Percentiles rank a stretch among this genome's conserved stretches.
phyloP scores from a whole-genome alignment of 106 monocot genomes.

The Vanilla planifolia region DNA sequence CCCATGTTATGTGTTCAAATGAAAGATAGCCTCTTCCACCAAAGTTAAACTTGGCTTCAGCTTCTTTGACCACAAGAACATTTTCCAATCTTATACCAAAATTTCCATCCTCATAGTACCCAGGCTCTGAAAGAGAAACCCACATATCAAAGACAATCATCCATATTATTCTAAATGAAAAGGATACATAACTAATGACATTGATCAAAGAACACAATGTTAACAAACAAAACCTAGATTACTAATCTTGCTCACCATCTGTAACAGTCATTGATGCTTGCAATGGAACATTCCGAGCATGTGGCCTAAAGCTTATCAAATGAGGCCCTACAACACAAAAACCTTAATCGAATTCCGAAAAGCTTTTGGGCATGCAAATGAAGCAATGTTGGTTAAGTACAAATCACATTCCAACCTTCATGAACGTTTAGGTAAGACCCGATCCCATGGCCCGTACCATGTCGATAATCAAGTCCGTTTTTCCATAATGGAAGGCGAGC shows the following conservation, averaged over 20 bases:
- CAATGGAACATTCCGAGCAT: conserved; percentile 82
- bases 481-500: conserved; percentile 91
- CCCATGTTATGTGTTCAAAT: conserved; percentile 96
- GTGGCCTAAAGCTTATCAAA: conserved; percentile 84
- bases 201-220: background rate
- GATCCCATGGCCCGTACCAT: conserved; percentile 97
- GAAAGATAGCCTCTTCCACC: conserved; percentile 80
- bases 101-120: conserved; percentile 92
- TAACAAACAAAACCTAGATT: background rate
- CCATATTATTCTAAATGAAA: background rate
- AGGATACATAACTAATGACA: background rate
- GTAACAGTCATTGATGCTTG: conserved; percentile 94
- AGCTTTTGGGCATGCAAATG: background rate
- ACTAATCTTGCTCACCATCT: conserved; percentile 58
- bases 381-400: background rate
- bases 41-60: conserved; percentile 83
- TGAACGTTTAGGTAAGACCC: conserved; percentile 95
- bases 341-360: conserved; percentile 6
- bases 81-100: conserved; percentile 98
- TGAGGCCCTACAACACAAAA: conserved; percentile 67
- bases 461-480: conserved; percentile 89
- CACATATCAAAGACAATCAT: background rate
- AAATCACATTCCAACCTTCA: conserved; percentile 54
- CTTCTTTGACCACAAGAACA: conserved; percentile 84
- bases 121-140: conserved; percentile 61